Evolutionary conservation across 495 filamentous ascomycete species (phyloP).

Genomic region (Aspergillus cavernicola): DNA sequence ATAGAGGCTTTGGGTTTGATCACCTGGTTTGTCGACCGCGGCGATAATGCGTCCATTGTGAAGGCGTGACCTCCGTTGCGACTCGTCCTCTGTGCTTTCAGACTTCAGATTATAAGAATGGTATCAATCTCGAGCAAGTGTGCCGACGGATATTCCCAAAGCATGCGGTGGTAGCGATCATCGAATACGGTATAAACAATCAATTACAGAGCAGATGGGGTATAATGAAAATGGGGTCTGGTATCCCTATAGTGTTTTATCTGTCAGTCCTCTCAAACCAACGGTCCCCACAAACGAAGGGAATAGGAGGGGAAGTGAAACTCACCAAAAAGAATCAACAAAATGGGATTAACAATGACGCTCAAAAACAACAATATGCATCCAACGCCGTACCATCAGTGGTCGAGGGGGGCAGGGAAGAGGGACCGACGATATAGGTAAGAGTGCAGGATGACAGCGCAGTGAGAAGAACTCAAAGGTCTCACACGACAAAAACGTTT

Average conservation of each 20-base stretch:
- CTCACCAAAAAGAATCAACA: slow-evolving; percentile 18
- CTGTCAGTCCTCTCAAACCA: neutral
- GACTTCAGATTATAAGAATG: slow-evolving; percentile 16
- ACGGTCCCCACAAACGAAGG: neutral
- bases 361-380: slow-evolving; percentile 30
- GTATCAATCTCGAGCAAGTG: slow-evolving; percentile 14
- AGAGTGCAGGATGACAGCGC: neutral
- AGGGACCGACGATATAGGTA: slow-evolving; percentile 1
- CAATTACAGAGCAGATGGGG: slow-evolving; percentile 11
- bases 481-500: slow-evolving; percentile 31
- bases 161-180: slow-evolving; percentile 20
- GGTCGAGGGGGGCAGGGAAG: slow-evolving; percentile 16
- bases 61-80: neutral
- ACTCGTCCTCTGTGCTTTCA: slow-evolving; percentile 1
- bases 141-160: slow-evolving; percentile 4
- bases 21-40: slow-evolving; percentile 62
- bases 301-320: neutral
- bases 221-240: slow-evolving; percentile 16
- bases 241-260: neutral
- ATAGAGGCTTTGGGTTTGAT: slow-evolving; percentile 40
- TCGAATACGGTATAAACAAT: slow-evolving; percentile 19
- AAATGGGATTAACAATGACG: slow-evolving; percentile 24
- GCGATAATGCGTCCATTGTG: slow-evolving; percentile 67
- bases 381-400: slow-evolving; percentile 28
- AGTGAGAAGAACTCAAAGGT: slow-evolving; percentile 21